phyloP scores from a whole-genome alignment of 371 early-diverging fungal genomes.

The Actinomucor elegans region DNA sequence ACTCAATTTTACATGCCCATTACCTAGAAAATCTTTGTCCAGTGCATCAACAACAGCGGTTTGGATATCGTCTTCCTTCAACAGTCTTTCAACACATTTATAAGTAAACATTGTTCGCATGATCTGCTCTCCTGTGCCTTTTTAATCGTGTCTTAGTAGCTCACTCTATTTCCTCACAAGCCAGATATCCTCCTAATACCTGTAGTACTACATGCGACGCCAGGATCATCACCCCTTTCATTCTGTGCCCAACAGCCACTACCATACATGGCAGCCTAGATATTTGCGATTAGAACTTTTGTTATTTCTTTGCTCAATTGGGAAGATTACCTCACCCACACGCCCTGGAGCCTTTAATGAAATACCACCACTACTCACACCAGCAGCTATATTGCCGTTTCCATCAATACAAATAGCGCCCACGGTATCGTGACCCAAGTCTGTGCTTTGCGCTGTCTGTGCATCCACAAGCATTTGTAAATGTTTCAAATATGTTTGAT shows the following conservation, averaged over 20 bases:
- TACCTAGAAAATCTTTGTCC: constrained; percentile 35
- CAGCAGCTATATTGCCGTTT: constrained; percentile 67
- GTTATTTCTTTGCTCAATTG: too few species aligned
- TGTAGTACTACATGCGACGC: constrained; percentile 70
- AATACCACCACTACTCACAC: constrained; percentile 89
- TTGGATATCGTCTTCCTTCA: constrained; percentile 33
- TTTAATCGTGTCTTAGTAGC: neutral
- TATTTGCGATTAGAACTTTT: too few species aligned
- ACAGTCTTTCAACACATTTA: constrained; percentile 41
- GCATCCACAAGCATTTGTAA: constrained; percentile 18
- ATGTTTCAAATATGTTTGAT: constrained; percentile 26
- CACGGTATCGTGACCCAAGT: constrained; percentile 76
- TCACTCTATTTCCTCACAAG: neutral
- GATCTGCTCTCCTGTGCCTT: constrained; percentile 84
- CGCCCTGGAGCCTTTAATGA: constrained; percentile 82
- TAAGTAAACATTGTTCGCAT: constrained; percentile 68
- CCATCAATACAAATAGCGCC: constrained; percentile 81
- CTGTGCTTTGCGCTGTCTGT: neutral
- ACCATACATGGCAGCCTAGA: constrained; percentile 72
- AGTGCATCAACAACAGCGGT: constrained; percentile 24
- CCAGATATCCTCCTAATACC: constrained; percentile 21
- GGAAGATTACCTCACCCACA: constrained; percentile 82
- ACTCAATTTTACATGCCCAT: too few species aligned
- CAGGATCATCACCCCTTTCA: constrained; percentile 14
- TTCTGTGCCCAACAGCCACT: constrained; percentile 74